Evolutionary conservation across 768 basidiomycete species (phyloP), one percentile per base, ranked within the genome.

Genomic region (Boletellus emodensis): DNA sequence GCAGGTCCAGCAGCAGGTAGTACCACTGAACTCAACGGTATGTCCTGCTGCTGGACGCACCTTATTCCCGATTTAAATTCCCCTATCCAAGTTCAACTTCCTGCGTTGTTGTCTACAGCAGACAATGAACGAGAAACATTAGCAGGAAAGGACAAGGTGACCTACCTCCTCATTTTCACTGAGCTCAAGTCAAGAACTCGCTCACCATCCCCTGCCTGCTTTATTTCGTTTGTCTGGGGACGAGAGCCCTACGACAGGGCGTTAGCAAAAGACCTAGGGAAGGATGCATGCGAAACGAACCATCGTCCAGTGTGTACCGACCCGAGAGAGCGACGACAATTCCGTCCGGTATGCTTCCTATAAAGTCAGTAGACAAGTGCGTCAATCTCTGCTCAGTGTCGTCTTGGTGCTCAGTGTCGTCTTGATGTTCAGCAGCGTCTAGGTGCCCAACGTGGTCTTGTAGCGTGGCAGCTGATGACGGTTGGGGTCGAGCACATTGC

Each of bases 41-140:
- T 48, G 42, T 20, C 51, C 52, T 56, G 52, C 54, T 36, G 49
- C 32, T 52, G 61, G 61, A 61, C 60, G 61, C 54, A 61, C 61
- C 60, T 62, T 56, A 36, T 60, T 51, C 20, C 32, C 45, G 6
- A 24, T 22, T 24, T 48, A n/a, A 12, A 26, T 26, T 11, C 36
- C 1, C 33, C 17, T 18, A 5, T 28, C 28, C 2, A 14, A 14
- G 5, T 8, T 2, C 28, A 3, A 3, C 15, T 4, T 3, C 18
- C 35, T 17, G 3, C 8, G 1, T n/a, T 11, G 4, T 14, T 15
- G 10, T 28, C 36, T 35, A 26, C 18, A 8, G 24, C 8, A 24
- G 6, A 24, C 14, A 28, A 15, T 39, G 32, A 30, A 10, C 20
- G 30, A 35, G 12, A 36, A 18, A 20, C 3, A 4, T 32, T 13